Conservation (phyloP, 306 rosid genomes). For the cucumber (Cucumis sativus) region Cucumber_9930_V3 NC_026655.2:30678501-30679000, state of each 20-base stretch:
- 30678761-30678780: conserved; percentile 43
- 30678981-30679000: background rate
- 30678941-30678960: conserved; percentile 16
- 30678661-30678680: conserved; percentile 33
- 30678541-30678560: conserved; percentile 57
- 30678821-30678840: conserved; percentile 40
- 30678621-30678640: conserved; percentile 74
- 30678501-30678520: conserved; percentile 49
- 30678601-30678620: conserved; percentile 42
- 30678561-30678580: conserved; percentile 42
- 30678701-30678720: conserved; percentile 28
- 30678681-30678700: conserved; percentile 47
- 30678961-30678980: background rate
- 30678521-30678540: conserved; percentile 57
- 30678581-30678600: conserved; percentile 40
- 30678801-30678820: conserved; percentile 56
- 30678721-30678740: conserved; percentile 24
- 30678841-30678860: conserved; percentile 35
- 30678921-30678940: conserved; percentile 37
- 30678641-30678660: conserved; percentile 49
- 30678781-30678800: conserved; percentile 63
- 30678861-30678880: conserved; percentile 52
- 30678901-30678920: conserved; percentile 53
- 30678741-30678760: conserved; percentile 49
- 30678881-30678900: conserved; percentile 61